Percentiles rank a stretch among this genome's conserved stretches.
These are phyloP conservation scores for Ophiostoma fasciatum DNA, from an alignment of 2,329 filamentous ascomycete species.

Conservation along the genomic window DNA sequence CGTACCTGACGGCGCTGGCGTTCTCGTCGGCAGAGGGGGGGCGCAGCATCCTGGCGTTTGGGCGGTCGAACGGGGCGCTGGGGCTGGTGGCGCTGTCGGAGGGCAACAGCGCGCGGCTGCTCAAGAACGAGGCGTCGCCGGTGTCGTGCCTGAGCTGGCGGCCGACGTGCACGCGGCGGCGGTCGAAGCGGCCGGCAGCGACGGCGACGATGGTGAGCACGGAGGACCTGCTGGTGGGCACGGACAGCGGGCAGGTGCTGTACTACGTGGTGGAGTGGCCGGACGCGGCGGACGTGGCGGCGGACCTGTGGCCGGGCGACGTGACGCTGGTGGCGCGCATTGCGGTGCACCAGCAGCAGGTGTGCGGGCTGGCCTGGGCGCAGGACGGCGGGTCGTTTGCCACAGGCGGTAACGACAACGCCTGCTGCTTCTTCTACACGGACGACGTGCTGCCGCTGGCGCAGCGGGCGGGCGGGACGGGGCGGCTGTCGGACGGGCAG, in stretches of 20 bases:
- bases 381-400: slow-evolving; percentile 61
- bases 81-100: slow-evolving; percentile 67
- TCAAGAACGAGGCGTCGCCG: slow-evolving; percentile 56
- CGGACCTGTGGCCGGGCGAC: slow-evolving; percentile 58
- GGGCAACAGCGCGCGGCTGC: slow-evolving; percentile 25
- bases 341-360: slow-evolving; percentile 68
- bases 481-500: neutral
- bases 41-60: slow-evolving; percentile 72
- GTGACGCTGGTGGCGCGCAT: slow-evolving; percentile 68
- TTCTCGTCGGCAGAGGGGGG: slow-evolving; percentile 71
- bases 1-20: slow-evolving; percentile 66
- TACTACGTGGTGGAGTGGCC: slow-evolving; percentile 89
- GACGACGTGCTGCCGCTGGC: slow-evolving; percentile 34
- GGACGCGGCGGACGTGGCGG: slow-evolving; percentile 42
- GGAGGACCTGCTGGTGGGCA: slow-evolving; percentile 77
- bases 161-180: slow-evolving; percentile 40
- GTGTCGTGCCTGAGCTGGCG: slow-evolving; percentile 75
- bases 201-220: no score
- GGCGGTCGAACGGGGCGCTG: slow-evolving; percentile 62
- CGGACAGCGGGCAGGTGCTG: slow-evolving; percentile 68
- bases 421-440: slow-evolving; percentile 67
- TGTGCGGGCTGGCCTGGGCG: slow-evolving; percentile 89
- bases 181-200: no score
- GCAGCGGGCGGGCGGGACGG: neutral
- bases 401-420: slow-evolving; percentile 85